Evolutionary conservation across 495 filamentous ascomycete genomes (phyloP).

Genomic region (Hamigera avellanea): DNA sequence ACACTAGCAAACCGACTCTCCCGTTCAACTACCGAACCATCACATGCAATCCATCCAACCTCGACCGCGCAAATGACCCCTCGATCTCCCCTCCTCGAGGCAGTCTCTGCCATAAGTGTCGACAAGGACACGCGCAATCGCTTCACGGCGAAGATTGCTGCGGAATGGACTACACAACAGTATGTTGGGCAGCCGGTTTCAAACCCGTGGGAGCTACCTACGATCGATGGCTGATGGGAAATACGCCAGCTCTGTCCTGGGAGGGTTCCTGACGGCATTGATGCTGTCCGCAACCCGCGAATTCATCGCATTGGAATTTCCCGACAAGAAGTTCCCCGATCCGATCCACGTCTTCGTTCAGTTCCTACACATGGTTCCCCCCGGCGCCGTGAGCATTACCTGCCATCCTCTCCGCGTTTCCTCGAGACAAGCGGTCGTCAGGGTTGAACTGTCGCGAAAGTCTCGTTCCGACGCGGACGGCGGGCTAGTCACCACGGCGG

Average conservation of each 20-base stretch:
- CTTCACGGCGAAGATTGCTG: conserved; percentile 7
- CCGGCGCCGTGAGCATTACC: conserved; percentile 5
- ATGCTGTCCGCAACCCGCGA: conserved; percentile 8
- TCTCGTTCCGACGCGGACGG: background rate
- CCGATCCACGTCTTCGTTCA: conserved; percentile 13
- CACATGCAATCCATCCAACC: no score
- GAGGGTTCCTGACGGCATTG: conserved; percentile 10
- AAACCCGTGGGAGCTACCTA: background rate
- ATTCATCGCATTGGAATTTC: conserved; percentile 6
- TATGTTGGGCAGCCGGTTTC: conserved; percentile 4
- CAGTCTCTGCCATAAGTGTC: background rate
- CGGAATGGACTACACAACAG: conserved; percentile 14
- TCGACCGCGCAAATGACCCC: no score
- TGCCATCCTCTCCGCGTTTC: conserved; percentile 7
- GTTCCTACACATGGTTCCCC: conserved; percentile 10
- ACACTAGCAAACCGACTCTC: no score
- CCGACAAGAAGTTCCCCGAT: conserved; percentile 6
- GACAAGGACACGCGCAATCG: conserved; percentile 1
- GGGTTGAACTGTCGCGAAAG: conserved; percentile 6
- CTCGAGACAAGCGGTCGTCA: conserved; percentile 10
- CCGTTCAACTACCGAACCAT: no score
- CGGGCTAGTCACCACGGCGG: conserved; percentile 2
- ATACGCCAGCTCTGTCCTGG: conserved; percentile 11
- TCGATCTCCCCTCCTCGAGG: no score
- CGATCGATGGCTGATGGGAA: background rate